Base-by-base conservation (phyloP, 2,329 filamentous ascomycete genomes). In the Xylariaceae sp. region DNA sequence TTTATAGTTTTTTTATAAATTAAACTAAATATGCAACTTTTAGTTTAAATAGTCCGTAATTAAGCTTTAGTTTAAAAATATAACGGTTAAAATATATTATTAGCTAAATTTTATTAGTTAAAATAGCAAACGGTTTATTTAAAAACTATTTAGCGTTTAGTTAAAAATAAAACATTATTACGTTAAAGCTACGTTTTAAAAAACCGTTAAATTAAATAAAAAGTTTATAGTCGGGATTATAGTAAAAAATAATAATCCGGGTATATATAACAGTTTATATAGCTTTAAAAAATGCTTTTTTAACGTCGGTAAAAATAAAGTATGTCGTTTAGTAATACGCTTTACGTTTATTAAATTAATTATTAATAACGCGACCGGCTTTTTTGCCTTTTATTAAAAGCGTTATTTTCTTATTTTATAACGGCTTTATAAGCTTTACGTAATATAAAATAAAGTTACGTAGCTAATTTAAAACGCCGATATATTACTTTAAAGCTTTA, bases 111-210 rank as follows among this genome's bases (percentile, higher is more conserved):
- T 43, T 44, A 39, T 30, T 39, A 5, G 10, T 5, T 5, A 36
- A 14, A 17, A 33, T 17, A 31, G 18, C 39, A 30, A 44, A 39
- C 18, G 5, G 12, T 2, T 18, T 44, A 12, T 44, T 44, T 31
- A 44, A 39, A 1, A 14, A 15, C 18, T 39, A 44, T 9, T 17
- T 40, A 14, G 12, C 11, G 6, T 6, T 39, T 39, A 40, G 14
- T 32, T 48, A 44, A 44, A 44, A 48, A 2, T n/a, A n/a, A n/a
- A n/a, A n/a, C n/a, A 31, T 12, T 48, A 48, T 48, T 12, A 48
- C n/a, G n/a, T 48, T 48, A 48, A 48, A 48, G 18, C 33, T n/a
- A 11, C 36, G 10, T 48, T 48, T 41, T 27, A 43, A n/a, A 5
- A 43, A 48, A 11, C 12, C 30, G 22, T 42, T 48, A 14, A 48